Evolutionary conservation across 257 asterid species (phyloP), one percentile per base, ranked within the genome.

Genomic region (Solanum ossicruentum): DNA sequence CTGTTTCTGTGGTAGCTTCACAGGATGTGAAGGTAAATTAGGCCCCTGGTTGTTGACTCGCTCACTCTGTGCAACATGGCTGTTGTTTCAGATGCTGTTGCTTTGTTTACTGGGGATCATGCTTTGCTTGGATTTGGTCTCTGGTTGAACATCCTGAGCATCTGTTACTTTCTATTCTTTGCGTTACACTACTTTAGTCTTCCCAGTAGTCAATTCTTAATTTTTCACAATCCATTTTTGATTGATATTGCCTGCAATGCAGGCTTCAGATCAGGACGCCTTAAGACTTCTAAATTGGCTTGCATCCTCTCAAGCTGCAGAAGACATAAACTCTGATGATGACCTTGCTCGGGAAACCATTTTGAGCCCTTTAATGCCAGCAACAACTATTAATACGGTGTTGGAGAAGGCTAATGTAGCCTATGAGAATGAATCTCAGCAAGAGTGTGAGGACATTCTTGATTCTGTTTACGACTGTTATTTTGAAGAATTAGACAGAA

Each of bases 381-480:
- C 93, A 80, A 87, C 93, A 85, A 91, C 87, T 86, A 91, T 96
- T 43, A 87, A 87, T 88, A 89, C 88, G 90, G 93, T 90, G 86
- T 88, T 95, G 90, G 96, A 93, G 93, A 96, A 88, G 91, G 98
- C 99, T 87, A 93, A 87, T 87, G 83, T 87, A 45, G 99, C 91
- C 88, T 94, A 92, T 55, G 95, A 92, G 93, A 92, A 90, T 91
- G 96, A 91, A 86, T 95, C 98, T 85, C 99, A 95, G 90, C 95
- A 91, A 90, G 98, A 96, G 93, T 95, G 98, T 90, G 98, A 93
- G 90, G 99, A 96, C 90, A 96, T 96, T 88, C 99, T 96, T 83
- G 98, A 95, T 91, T 92, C 98, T 81, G 86, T 96, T 83, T 95
- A 81, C 43, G 91, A 89, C 88, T 79, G 88, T 79, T 75, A 86